These are phyloP conservation scores for Grigorovia yakushimaensis DNA, from an alignment of 805 yeast genomes.

Conservation along the genomic window DNA sequence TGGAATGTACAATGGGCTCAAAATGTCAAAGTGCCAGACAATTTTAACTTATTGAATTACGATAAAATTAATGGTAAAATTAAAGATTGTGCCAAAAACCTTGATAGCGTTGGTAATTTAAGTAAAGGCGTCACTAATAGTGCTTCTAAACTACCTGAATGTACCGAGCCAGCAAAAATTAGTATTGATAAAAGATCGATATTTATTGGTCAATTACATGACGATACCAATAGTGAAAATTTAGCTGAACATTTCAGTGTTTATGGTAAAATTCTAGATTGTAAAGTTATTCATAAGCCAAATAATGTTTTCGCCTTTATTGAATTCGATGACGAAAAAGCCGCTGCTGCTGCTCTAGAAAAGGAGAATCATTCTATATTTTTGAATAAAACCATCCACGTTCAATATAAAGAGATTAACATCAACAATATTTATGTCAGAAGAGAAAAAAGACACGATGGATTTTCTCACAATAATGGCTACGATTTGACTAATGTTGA, in stretches of 20 bases:
- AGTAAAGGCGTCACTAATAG: not conserved
- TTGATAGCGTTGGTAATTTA: not conserved
- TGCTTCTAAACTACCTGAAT: not conserved
- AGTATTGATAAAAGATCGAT: conserved; percentile 61
- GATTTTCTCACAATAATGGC: conserved; percentile 4
- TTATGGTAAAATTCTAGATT: conserved; percentile 57
- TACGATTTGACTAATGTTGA: not conserved
- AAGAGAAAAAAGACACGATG: conserved; percentile 16
- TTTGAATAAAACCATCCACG: conserved; percentile 68
- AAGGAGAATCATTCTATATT: conserved; percentile 74
- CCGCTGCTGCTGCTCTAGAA: conserved; percentile 84
- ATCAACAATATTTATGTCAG: conserved; percentile 25
- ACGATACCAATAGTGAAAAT: conserved; percentile 43
- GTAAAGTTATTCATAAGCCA: conserved; percentile 45
- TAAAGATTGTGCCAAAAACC: conserved; percentile 1
- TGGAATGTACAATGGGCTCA: conserved; percentile 80
- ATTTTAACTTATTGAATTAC: conserved; percentile 18
- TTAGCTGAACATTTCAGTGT: conserved; percentile 48
- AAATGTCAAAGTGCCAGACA: conserved; percentile 50
- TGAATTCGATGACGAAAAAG: conserved; percentile 48
- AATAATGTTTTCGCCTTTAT: conserved; percentile 62
- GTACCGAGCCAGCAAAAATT: conserved; percentile 8
- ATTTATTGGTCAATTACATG: conserved; percentile 68
- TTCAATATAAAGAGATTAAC: conserved; percentile 62
- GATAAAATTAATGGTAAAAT: not conserved